Conservation (phyloP, 345 rosid species). For the Reutealis trisperma region DNA sequence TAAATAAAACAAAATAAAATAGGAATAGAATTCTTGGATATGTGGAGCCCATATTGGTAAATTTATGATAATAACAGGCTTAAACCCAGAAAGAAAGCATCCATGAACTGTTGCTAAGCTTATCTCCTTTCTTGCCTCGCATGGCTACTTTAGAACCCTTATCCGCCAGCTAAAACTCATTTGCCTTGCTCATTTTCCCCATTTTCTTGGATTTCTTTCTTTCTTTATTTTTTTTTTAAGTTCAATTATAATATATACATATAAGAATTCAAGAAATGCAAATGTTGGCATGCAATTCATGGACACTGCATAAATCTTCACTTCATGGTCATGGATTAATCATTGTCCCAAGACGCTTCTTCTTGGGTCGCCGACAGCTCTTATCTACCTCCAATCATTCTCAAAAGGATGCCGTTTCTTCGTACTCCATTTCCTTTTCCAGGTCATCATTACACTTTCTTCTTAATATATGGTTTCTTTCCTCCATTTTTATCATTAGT, state of each 20-base stretch:
- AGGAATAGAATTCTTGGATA: too few species aligned
- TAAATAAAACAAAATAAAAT: too few species aligned
- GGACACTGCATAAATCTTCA: conserved; percentile 21
- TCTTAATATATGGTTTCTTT: not conserved
- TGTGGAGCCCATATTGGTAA: too few species aligned
- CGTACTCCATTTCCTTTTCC: conserved; percentile 23
- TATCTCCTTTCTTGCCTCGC: not conserved
- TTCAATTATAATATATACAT: too few species aligned
- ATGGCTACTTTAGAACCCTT: not conserved
- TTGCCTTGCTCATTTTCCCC: not conserved
- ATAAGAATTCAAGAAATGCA: conserved; percentile 18
- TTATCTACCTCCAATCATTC: conserved; percentile 30
- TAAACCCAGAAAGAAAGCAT: too few species aligned
- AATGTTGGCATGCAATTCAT: conserved; percentile 29
- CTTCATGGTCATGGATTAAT: conserved; percentile 19
- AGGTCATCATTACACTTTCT: conserved; percentile 16
- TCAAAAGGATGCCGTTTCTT: not conserved
- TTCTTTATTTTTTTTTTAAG: not conserved
- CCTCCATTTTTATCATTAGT: not conserved
- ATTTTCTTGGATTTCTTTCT: not conserved
- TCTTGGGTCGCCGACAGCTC: conserved; percentile 42
- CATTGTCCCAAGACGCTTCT: conserved; percentile 20
- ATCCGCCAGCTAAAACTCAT: not conserved
- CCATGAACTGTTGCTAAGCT: not conserved
- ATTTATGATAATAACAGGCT: too few species aligned